Base-by-base conservation (phyloP, 225 moss, liverwort and hornwort genomes). In the Ulota crispa region DNA sequence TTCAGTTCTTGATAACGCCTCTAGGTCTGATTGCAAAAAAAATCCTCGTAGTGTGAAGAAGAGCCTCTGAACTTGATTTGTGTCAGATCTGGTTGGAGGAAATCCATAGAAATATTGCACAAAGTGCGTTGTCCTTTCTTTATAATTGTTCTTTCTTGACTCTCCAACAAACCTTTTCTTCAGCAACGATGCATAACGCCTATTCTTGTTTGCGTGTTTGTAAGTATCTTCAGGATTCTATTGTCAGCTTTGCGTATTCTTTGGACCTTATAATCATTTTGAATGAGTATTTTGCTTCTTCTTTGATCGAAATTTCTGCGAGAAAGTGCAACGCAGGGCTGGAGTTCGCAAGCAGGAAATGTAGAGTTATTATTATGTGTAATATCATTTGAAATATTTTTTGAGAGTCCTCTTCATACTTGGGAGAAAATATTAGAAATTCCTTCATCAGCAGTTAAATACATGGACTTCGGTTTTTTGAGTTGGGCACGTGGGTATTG, bases 111-210 rank as follows among this genome's bases (percentile, higher is more conserved):
- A 57, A 45, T 60, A 32, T 79, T 52, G 75, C 81, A 31, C 18
- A 47, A 67, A 75, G 75, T 76, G 57, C 32, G 34, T 75, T 73
- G 75, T 67, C 67, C 75, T 68, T 75, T 68, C 75, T 67, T 66
- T 42, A 57, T 42, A 18, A 57, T 19, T 42, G 37, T 41, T 21
- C 4, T 43, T 30, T 75, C 18, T 67, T 57, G 73, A 81, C 66
- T 16, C 67, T 45, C 75, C 67, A 59, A 8, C 27, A 36, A 28
- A 28, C 72, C 37, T 27, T 72, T 11, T 56, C 13, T 41, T 68
- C 41, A 39, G 32, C 57, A 41, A 43, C 70, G 53, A 21, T 41
- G 9, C 56, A 57, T 75, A 81, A 24, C 57, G 59, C 68, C 31
- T 68, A 43, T 68, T 68, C 56, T 64, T 73, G 52, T 36, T 64